Evolutionary conservation across 768 basidiomycete species (phyloP), one percentile per base, ranked within the genome.

Genomic region (Symmetrospora coprosmae): DNA sequence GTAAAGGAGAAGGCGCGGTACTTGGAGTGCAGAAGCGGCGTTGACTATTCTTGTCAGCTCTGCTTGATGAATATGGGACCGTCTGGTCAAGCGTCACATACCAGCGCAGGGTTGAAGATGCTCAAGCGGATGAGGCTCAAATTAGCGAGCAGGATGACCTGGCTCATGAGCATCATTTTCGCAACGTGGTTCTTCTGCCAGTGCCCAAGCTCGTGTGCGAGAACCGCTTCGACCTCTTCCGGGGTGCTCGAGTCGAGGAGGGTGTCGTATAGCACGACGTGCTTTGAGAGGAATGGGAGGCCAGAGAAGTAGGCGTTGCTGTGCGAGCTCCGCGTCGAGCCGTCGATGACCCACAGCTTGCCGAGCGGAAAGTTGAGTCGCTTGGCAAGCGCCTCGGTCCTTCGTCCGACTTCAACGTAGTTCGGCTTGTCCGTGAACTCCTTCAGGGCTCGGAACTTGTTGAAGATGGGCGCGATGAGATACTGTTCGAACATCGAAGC

Each of bases 181-280:
- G 61, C 48, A 37, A 65, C 62, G 76, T 97, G 92, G 66, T 82
- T 78, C 75, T 82, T 82, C 69, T 84, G 87, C 90, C 92, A 97
- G 75, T 97, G 92, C 0, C 92, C 92, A 34, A 96, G 84, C 68
- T 96, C 91, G 72, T 97, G 91, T 0, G 89, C 89, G 40, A 96
- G 80, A n/a, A 99, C 89, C 31, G 94, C 92, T 67, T 96, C 92
- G 28, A 99, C 88, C 72, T 96, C 88, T 25, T 87, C 86, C 0
- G 90, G 80, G 67, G 83, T 81, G 72, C 81, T 85, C 68, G 96
- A 82, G 69, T 91, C 83, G 73, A 97, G 89, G 65, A 99, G 79
- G 0, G 92, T 97, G 67, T 99, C 94, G 68, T 89, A 99, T 69
- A 99, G 85, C 72, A 97, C 89, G 65, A 92, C 87, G 73, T 90